Base-by-base conservation (phyloP, 164 flowering plant genomes). In the Pachysandra terminalis region DNA sequence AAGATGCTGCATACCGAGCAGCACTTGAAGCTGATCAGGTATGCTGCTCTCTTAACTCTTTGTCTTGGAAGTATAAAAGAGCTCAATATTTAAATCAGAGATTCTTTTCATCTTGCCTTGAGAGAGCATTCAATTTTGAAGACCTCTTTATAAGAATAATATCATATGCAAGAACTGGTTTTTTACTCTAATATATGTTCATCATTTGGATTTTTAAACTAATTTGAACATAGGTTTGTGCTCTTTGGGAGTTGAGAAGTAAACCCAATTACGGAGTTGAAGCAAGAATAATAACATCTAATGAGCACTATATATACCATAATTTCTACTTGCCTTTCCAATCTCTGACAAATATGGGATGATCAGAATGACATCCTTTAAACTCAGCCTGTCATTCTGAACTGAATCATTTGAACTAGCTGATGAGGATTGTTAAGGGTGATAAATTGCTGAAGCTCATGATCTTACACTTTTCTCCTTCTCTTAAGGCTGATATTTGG, bases 1-100 rank as follows among this genome's bases (percentile, higher is more conserved):
- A 95, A 75, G 99, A 95, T 87, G 98, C 97, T 71, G 99, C 99
- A 17, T 95, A 87, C 71, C 83, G 80, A 48, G 99, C 95, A 40
- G 97, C 99, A 21, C 97, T 95, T 72, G 98, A 92, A 84, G 98
- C 97, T 74, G 99, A 95, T 80, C 99, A 88, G 78, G 99, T 92
- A 82, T 37, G 68, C 53, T 59, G n/a, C 59, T 60, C 72, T 70
- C 56, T 48, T 57, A 32, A 24, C 51, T 45, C 51, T 12, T 45
- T 5, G 16, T 15, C 10, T 45, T 10, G 17, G 51, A 45, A 45
- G 51, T 45, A 45, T 45, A 10, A 45, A 10, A 10, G 51, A 5
- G 17, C 10, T 45, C 51, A 10, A 12, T 5, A 10, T 45, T 45
- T 45, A 10, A 45, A 15, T 5, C 1, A 45, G 51, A 15, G 1